phyloP scores from a whole-genome alignment of 768 basidiomycete species.

The Kwoniella europaea region DNA sequence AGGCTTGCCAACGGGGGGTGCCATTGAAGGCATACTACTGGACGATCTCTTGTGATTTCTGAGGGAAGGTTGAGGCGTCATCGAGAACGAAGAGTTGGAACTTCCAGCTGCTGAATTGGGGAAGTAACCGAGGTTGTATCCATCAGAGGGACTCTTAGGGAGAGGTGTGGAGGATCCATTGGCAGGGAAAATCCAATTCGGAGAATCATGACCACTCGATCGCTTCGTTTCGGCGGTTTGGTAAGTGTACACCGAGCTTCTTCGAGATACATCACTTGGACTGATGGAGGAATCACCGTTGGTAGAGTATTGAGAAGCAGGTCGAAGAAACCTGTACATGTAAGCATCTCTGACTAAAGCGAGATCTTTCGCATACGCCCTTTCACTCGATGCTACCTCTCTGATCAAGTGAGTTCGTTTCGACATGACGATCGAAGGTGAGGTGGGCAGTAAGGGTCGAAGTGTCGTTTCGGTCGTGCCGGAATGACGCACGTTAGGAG shows the following conservation, averaged over 20 bases:
- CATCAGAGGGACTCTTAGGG: slow-evolving; percentile 28
- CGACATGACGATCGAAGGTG: slow-evolving; percentile 32
- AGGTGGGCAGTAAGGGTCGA: slow-evolving; percentile 22
- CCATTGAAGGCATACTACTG: slow-evolving; percentile 12
- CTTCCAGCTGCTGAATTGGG: slow-evolving; percentile 2
- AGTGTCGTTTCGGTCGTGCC: slow-evolving; percentile 5
- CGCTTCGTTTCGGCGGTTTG: slow-evolving; percentile 46
- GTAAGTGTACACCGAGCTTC: slow-evolving; percentile 45
- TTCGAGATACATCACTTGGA: slow-evolving; percentile 34
- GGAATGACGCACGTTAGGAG: background rate
- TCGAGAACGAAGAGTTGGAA: slow-evolving; percentile 13
- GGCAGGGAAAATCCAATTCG: slow-evolving; percentile 1
- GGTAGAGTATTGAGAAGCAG: slow-evolving; percentile 37
- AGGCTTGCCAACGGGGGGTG: slow-evolving; percentile 38
- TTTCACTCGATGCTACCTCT: slow-evolving; percentile 57
- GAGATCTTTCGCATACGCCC: slow-evolving; percentile 57
- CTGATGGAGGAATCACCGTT: slow-evolving; percentile 29
- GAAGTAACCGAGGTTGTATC: slow-evolving; percentile 15
- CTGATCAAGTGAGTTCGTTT: slow-evolving; percentile 57
- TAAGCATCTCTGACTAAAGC: slow-evolving; percentile 57
- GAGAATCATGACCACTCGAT: slow-evolving; percentile 25
- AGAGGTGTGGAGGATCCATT: slow-evolving; percentile 17
- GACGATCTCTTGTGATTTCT: slow-evolving; percentile 7
- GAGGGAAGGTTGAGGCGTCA: slow-evolving; percentile 32
- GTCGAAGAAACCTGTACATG: slow-evolving; percentile 44